Evolutionary conservation across 2,329 filamentous ascomycete species (phyloP), one percentile per base, ranked within the genome.

Genomic region (Aulographum hederae): DNA sequence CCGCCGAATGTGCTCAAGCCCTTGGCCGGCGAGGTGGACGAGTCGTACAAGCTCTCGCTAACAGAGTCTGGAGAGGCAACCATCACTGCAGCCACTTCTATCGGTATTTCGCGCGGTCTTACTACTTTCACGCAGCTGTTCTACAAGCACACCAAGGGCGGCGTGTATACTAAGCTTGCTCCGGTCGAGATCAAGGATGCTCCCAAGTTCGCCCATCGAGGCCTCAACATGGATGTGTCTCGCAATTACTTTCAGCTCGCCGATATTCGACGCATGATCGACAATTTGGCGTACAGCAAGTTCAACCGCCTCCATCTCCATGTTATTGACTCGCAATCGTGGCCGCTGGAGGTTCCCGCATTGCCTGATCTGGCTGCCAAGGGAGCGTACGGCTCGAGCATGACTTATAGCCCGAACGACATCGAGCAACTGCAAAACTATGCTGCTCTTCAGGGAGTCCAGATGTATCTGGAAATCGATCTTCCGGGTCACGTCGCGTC

Each of bases 241-340:
- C 65, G 84, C 36, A 75, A 73, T 45, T 89, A 65, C 55, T 79
- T 76, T 51, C 63, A 69, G 1, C 56, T 79, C 16, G 50, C 60
- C 3, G 69, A 78, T 43, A 73, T 92, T 41, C 63, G 73, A 45
- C 70, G 73, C 31, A 80, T 73, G 32, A 78, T 93, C 40, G 78
- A 91, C 46, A 77, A 72, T 26, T 54, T 78, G 40, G 60, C 77
- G 2, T 82, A 72, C 66, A 81, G 74, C 58, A 89, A 91, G 58
- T 67, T 89, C 61, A 89, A 89, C 54, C 65, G 73, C 4, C 63
- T 91, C 34, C 81, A 89, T 52, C 59, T 86, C 33, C 81, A 91
- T 57, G 64, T 76, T 35, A 89, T 79, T 4, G 81, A 91, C 51
- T 73, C 76, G 12, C 81, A 91, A 52, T 79, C 79, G 3, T 91